Conservation (phyloP, 352 stramenopile species). For the Stephanocyclus meneghinianus region DNA sequence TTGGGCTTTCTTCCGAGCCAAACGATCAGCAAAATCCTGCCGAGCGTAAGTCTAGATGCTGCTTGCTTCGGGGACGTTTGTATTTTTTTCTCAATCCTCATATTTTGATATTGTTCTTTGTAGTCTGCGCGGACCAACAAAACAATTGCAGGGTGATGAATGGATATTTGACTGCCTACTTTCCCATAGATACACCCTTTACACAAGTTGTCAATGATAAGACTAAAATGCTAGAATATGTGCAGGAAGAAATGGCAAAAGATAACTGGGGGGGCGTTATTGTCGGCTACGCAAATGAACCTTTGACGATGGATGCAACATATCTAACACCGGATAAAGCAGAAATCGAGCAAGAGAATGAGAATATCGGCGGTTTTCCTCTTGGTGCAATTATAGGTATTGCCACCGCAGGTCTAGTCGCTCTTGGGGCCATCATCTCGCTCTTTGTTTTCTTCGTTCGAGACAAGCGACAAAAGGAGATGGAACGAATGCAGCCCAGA, state of each 20-base stretch:
- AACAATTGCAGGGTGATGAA: constrained; percentile 40
- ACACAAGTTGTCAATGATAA: constrained; percentile 20
- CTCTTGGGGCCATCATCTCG: constrained; percentile 11
- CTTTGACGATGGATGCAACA: neutral
- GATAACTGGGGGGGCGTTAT: constrained; percentile 33
- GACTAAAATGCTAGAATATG: constrained; percentile 33
- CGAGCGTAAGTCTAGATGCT: constrained; percentile 12
- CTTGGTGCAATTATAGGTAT: constrained; percentile 44
- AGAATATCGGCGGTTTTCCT: constrained; percentile 34
- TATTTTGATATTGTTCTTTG: neutral
- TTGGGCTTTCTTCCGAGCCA: constrained; percentile 38
- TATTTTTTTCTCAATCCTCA: neutral
- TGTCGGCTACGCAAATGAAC: constrained; percentile 36
- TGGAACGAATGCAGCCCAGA: constrained; percentile 19
- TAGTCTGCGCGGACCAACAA: constrained; percentile 13
- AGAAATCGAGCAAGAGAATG: neutral
- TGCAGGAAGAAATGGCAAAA: constrained; percentile 39
- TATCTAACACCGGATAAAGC: neutral
- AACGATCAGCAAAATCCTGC: constrained; percentile 23
- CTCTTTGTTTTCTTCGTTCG: constrained; percentile 18
- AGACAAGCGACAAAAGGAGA: constrained; percentile 22
- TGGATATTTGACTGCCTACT: constrained; percentile 48
- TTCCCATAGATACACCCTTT: constrained; percentile 18
- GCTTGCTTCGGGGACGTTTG: neutral
- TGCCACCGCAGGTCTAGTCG: constrained; percentile 16